Base-by-base conservation (phyloP, 768 basidiomycete genomes). In the Lactarius indigo region DNA sequence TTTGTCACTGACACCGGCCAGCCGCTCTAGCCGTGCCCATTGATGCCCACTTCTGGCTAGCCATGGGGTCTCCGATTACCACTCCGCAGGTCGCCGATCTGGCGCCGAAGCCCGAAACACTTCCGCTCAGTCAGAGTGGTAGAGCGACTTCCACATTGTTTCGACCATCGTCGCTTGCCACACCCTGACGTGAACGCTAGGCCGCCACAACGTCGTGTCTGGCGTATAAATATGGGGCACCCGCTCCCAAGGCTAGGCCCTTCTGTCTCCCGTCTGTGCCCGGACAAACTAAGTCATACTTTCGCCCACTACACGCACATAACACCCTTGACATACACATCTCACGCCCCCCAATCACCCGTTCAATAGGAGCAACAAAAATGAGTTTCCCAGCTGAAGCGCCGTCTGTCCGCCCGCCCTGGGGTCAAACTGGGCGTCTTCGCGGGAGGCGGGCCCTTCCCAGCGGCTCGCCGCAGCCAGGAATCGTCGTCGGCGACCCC, bases 401-500 rank as follows among this genome's bases (percentile, higher is more conserved):
- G 5, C 65, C 65, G 26, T 47, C 59, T 13, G 30, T 12, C 42
- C 54, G 20, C 28, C 65, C 64, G 4, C 44, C 59, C 1, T n/a
- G 60, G 60, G 13, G 52, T 65, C 39, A 65, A 60, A 54, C 50
- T 55, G 1, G 64, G 64, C 47, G 47, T 64, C 50, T 64, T 64
- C 18, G 57, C 64, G 1, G 57, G 57, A 28, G 64, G 64, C n/a
- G 59, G 60, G 33, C 65, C 59, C 10, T 65, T 65, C 28, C 64
- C 65, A n/a, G 42, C 57, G 65, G 4, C 60, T 65, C 18, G 60
- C 57, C 33, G 65, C 60, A n/a, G 20, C 65, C 59, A 0, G 59
- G 65, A 3, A 65, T 65, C 42, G 54, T 65, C 31, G 54, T 65
- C 13, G 59, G 42, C 26, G 44, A 61, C 42, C 59, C 35, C 5